These are phyloP conservation scores for Rhodotorula sp. DNA, from an alignment of 1,284 basidiomycete species.

Conservation along the genomic window DNA sequence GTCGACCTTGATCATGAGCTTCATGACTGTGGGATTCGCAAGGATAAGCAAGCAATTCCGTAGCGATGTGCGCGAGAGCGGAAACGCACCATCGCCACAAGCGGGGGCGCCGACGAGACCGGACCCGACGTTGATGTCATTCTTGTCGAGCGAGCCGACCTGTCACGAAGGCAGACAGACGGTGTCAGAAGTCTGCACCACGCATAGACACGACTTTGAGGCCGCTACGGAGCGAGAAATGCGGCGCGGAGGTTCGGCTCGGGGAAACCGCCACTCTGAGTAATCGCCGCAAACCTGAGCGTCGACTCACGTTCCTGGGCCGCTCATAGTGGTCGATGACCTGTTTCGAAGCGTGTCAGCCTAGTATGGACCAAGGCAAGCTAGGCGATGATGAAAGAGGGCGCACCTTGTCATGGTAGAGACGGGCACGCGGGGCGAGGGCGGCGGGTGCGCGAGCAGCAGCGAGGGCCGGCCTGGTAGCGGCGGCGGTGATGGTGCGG, in stretches of 20 bases:
- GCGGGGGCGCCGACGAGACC: conserved; percentile 97
- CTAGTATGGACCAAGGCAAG: neutral
- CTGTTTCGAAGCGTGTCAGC: conserved; percentile 6
- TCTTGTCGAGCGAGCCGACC: conserved; percentile 94
- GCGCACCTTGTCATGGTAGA: conserved; percentile 41
- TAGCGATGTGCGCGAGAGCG: neutral
- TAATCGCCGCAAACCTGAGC: conserved; percentile 11
- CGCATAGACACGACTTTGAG: no score
- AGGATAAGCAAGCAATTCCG: no score
- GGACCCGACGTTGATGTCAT: conserved; percentile 86
- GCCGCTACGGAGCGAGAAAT: neutral
- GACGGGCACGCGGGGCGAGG: conserved; percentile 20
- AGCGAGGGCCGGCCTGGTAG: conserved; percentile 10
- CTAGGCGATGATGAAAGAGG: neutral
- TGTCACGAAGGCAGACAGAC: conserved; percentile 49
- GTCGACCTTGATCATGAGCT: conserved; percentile 96
- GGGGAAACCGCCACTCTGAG: neutral
- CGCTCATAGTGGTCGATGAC: conserved; percentile 73
- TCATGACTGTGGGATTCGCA: conserved; percentile 73
- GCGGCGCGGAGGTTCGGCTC: neutral
- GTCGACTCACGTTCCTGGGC: conserved; percentile 78
- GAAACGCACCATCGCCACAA: conserved; percentile 60
- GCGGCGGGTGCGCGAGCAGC: conserved; percentile 11
- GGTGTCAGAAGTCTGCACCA: no score
- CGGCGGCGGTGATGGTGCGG: conserved; percentile 13